A percentile compares a stretch with the other conserved stretches of the same genome.
phyloP scores from a whole-genome alignment of 2,329 filamentous ascomycete genomes.

The Mycosphaerella sp. region DNA sequence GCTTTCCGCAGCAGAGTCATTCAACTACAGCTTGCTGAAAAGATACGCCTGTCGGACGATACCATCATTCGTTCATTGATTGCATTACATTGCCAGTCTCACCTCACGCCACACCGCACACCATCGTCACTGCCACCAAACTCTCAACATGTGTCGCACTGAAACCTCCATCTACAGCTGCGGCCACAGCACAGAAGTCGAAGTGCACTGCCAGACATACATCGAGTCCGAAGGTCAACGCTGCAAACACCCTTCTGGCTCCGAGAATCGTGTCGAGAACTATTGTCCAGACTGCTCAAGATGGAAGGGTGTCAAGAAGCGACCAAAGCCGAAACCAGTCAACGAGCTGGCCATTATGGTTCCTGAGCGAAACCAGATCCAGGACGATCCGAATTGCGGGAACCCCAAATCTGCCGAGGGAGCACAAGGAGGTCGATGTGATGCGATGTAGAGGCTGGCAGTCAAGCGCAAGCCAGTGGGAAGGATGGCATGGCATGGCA shows the following conservation, averaged over 20 bases:
- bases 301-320: not conserved
- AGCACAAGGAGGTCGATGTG: not conserved
- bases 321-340: not conserved
- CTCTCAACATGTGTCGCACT: slow-evolving; percentile 10
- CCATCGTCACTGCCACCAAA: too few species aligned
- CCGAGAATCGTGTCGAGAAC: not conserved
- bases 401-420: slow-evolving; percentile 2
- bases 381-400: slow-evolving; percentile 13
- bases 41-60: too few species aligned
- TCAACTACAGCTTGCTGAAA: too few species aligned
- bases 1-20: not conserved
- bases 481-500: not conserved
- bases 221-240: not conserved
- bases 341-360: slow-evolving; percentile 4
- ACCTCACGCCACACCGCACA: too few species aligned
- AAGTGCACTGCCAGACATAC: slow-evolving; percentile 2
- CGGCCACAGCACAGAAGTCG: slow-evolving; percentile 1
- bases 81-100: too few species aligned
- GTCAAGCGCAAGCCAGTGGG: not conserved
- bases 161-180: slow-evolving; percentile 7
- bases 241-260: slow-evolving; percentile 1
- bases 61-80: too few species aligned
- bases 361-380: not conserved
- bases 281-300: slow-evolving; percentile 3
- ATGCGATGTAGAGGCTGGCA: not conserved